phyloP scores from a whole-genome alignment of 805 yeast species.

The Lachancea sp. region DNA sequence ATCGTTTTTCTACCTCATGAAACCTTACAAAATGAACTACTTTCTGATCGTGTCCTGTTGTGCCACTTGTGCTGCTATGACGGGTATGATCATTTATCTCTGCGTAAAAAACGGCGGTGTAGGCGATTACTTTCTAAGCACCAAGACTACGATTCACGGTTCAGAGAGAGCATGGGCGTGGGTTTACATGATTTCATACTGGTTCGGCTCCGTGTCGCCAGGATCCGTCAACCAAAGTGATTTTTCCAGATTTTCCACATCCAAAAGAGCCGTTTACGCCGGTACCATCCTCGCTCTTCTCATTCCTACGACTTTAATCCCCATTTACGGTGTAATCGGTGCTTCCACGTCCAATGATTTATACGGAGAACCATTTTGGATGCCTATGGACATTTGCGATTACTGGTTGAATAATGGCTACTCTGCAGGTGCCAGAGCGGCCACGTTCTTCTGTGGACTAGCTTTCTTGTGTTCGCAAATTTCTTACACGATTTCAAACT shows the following conservation, averaged over 20 bases:
- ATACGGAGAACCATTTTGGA: conserved; percentile 32
- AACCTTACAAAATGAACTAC: conserved; percentile 40
- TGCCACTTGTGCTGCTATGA: conserved; percentile 36
- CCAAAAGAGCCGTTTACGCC: conserved; percentile 19
- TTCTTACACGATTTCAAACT: conserved; percentile 31
- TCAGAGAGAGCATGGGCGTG: conserved; percentile 38
- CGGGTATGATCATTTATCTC: conserved; percentile 36
- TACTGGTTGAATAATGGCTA: conserved; percentile 30
- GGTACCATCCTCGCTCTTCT: conserved; percentile 19
- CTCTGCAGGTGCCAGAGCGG: conserved; percentile 32
- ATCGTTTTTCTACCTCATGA: conserved; percentile 35
- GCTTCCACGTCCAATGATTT: conserved; percentile 30
- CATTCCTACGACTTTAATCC: conserved; percentile 30
- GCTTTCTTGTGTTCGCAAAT: conserved; percentile 30
- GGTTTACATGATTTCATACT: conserved; percentile 37
- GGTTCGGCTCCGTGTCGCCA: conserved; percentile 39
- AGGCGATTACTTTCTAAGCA: conserved; percentile 29
- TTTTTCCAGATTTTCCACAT: conserved; percentile 32
- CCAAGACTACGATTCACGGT: conserved; percentile 29
- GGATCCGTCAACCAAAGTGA: conserved; percentile 35
- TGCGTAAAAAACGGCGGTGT: conserved; percentile 32
- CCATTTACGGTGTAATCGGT: conserved; percentile 32
- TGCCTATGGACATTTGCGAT: conserved; percentile 31
- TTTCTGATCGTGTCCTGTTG: conserved; percentile 34
- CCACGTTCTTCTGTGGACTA: conserved; percentile 33